Evolutionary conservation across 345 rosid genomes (phyloP).

Genomic region (Pseudoturritis turrita): DNA sequence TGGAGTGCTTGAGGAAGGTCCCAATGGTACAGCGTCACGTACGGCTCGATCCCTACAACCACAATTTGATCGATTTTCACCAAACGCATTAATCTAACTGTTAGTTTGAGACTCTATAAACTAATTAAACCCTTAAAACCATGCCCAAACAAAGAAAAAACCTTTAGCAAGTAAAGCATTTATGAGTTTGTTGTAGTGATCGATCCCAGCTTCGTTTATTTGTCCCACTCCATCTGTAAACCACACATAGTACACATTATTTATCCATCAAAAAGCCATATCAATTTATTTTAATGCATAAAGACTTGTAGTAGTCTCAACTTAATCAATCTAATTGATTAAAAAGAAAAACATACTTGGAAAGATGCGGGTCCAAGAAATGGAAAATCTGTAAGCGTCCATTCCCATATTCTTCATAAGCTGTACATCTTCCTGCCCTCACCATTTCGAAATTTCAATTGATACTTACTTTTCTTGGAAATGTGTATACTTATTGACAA

Average conservation of each 20-base stretch:
- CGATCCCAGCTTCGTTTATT: conserved; percentile 87
- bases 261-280: no score
- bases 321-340: no score
- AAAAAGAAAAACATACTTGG: conserved; percentile 48
- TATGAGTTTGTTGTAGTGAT: conserved; percentile 80
- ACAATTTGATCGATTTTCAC: no score
- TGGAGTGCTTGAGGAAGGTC: conserved; percentile 93
- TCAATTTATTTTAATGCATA: no score
- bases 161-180: conserved; percentile 77
- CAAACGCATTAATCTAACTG: no score
- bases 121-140: background rate
- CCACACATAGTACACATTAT: no score
- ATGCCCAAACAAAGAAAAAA: background rate
- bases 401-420: conserved; percentile 94
- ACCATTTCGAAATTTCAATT: background rate
- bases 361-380: conserved; percentile 91
- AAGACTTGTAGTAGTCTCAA: no score
- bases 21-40: conserved; percentile 92
- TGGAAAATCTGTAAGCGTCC: conserved; percentile 89
- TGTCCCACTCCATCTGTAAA: conserved; percentile 66
- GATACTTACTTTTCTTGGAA: background rate
- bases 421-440: conserved; percentile 68
- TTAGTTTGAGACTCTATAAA: no score
- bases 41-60: conserved; percentile 75
- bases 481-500: background rate